Conservation (phyloP, 2,329 filamentous ascomycete genomes). For the Botryosphaeria dothidea region DNA sequence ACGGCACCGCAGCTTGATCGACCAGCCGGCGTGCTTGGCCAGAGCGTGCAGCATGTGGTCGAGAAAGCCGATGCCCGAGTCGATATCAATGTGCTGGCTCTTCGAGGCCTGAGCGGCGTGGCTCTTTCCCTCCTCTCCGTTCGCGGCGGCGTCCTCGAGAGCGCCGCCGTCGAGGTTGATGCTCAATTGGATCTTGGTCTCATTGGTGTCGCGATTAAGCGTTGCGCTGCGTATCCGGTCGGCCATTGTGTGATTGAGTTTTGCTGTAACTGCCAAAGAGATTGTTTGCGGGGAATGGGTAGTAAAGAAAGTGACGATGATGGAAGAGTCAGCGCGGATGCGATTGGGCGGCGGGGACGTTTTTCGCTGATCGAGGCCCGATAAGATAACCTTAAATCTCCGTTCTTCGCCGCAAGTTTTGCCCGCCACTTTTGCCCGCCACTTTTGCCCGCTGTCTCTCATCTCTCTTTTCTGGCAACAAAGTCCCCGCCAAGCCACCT, state of each 20-base stretch:
- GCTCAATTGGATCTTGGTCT: conserved; percentile 93
- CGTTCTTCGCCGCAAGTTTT: conserved; percentile 20
- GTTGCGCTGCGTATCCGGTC: conserved; percentile 65
- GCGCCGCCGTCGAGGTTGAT: conserved; percentile 90
- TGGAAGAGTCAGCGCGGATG: conserved; percentile 22
- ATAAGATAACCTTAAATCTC: conserved; percentile 25
- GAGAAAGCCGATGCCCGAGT: conserved; percentile 91
- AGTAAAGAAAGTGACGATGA: not conserved
- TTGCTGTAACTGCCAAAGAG: not conserved
- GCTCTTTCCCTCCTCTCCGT: conserved; percentile 44
- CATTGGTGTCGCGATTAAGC: conserved; percentile 89
- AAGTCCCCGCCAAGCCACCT: conserved; percentile 7
- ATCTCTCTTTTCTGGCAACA: conserved; percentile 24
- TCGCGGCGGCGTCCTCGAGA: conserved; percentile 31
- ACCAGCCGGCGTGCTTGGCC: conserved; percentile 95
- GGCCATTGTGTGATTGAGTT: conserved; percentile 18
- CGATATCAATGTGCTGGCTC: conserved; percentile 81
- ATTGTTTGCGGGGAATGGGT: no score
- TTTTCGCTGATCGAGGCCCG: conserved; percentile 17
- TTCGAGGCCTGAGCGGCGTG: conserved; percentile 85
- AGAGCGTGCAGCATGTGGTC: conserved; percentile 99
- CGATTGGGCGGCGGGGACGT: conserved; percentile 20
- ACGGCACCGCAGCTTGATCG: conserved; percentile 75
- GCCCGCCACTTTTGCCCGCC: no score
- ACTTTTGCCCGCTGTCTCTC: no score